A percentile compares a stretch with the other conserved stretches of the same genome.
These are phyloP conservation scores for Amylostereum chailletii DNA, from an alignment of 1,284 basidiomycete genomes.

Conservation along the genomic window DNA sequence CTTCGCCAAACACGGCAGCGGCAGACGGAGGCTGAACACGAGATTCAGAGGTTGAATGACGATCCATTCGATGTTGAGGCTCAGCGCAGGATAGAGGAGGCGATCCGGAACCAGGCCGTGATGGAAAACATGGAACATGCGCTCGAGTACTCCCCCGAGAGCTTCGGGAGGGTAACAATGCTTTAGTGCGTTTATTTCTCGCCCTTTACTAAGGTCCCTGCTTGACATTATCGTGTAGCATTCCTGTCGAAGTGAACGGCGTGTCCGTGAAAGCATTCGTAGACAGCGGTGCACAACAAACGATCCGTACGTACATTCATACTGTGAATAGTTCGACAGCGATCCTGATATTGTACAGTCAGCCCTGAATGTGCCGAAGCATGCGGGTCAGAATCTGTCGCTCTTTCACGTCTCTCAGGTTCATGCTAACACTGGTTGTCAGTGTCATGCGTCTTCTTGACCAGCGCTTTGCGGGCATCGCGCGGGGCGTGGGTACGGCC, in stretches of 20 bases:
- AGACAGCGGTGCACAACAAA: conserved; percentile 93
- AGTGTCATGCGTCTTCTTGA: conserved; percentile 93
- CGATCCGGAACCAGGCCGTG: conserved; percentile 85
- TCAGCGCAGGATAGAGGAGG: conserved; percentile 90
- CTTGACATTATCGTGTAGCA: conserved; percentile 31
- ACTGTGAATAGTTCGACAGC: not conserved
- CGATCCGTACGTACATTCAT: conserved; percentile 71
- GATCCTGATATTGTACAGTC: conserved; percentile 41
- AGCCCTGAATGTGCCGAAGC: conserved; percentile 90
- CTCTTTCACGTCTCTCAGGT: not conserved
- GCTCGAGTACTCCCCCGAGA: conserved; percentile 86
- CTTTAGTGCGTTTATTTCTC: conserved; percentile 62
- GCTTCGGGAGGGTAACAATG: conserved; percentile 94
- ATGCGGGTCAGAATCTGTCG: conserved; percentile 60
- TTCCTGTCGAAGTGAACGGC: conserved; percentile 88
- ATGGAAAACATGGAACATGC: conserved; percentile 90
- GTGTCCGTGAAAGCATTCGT: conserved; percentile 92
- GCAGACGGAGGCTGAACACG: conserved; percentile 48
- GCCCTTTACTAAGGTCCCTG: not conserved
- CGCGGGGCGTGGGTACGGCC: conserved; percentile 93
- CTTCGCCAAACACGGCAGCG: conserved; percentile 56
- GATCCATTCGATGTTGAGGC: conserved; percentile 91
- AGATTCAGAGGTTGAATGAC: conserved; percentile 65
- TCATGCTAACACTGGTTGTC: not conserved
- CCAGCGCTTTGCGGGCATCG: conserved; percentile 82